Conservation (phyloP, 257 asterid species). For the Solanum gracilifrons region DNA sequence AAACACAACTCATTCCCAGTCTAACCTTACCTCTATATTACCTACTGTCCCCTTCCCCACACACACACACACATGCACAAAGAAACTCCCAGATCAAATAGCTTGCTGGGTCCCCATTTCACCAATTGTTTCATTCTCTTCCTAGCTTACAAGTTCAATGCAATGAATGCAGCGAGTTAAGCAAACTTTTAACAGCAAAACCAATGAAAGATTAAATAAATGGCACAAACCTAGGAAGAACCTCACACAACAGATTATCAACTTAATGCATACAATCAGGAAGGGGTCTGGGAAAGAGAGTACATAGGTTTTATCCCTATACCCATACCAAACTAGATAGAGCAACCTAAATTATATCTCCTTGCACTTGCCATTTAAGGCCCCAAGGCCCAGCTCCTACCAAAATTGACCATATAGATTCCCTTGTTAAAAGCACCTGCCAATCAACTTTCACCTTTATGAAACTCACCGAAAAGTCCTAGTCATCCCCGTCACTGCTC, state of each 20-base stretch:
- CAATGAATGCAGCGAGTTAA: not conserved
- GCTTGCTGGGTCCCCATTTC: not conserved
- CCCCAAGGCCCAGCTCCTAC: not conserved
- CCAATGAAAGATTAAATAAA: not conserved
- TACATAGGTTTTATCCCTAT: not conserved
- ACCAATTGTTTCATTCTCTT: not conserved
- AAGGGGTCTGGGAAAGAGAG: not conserved
- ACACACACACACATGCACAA: not conserved
- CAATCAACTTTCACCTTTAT: not conserved
- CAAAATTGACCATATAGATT: not conserved
- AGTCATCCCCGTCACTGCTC: constrained; percentile 51
- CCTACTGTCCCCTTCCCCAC: not conserved
- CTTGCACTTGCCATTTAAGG: not conserved
- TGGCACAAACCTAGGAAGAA: not conserved
- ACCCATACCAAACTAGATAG: not conserved
- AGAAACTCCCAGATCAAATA: not conserved
- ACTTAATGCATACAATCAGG: not conserved
- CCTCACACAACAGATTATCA: not conserved
- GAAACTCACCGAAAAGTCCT: constrained; percentile 3
- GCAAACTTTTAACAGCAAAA: not conserved
- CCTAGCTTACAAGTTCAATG: not conserved
- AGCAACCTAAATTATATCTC: not conserved
- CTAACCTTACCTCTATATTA: not conserved
- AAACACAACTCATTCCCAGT: not conserved
- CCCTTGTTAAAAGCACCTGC: not conserved